Evolutionary conservation across 352 stramenopile genomes (phyloP), one percentile per base, ranked within the genome.

Genomic region (Salisapilia sapeloensis): DNA sequence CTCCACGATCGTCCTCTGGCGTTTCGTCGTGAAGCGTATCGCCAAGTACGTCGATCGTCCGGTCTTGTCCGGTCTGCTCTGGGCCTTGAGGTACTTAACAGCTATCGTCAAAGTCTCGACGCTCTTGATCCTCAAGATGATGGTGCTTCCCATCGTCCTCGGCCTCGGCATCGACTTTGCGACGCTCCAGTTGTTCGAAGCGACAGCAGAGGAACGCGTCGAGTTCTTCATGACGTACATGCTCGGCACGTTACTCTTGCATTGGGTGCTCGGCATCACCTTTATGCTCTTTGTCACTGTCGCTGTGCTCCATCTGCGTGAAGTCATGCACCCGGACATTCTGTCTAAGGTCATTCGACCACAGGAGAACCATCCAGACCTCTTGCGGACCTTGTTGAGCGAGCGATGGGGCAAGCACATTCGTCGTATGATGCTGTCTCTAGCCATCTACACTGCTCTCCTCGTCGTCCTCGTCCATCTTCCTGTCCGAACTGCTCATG

Each of bases 231-330:
- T 95, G 59, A 32, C 72, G 16, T 66, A 84, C 34, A 90, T 87
- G 69, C 60, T 97, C 38, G 91, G 86, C 19, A 74, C 90, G 18
- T 44, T 96, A 17, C 80, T 98, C 39, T 53, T 97, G 15, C 92
- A 97, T 47, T 99, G 94, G 94, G 91, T 98, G 5, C 60, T 93
- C 19, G 92, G 92, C 18, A 98, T 98, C 39, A 96, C 82, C 4
- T 97, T 97, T 44, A 98, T 98, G 93, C 67, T 98, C 8, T 84
- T 97, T 28, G 89, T 97, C 24, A 98, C 93, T 0, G 91, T 98
- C 2, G 94, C 85, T 10, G 79, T 96, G 10, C 56, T 97, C 9
- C 87, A 97, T 51, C 54, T 97, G 21, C 75, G 92, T 14, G 92
- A 98, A 58, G 87, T 97, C 20, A 59, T 89, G 11, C 92, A 98